phyloP scores from a whole-genome alignment of 352 stramenopile genomes.

The Pythium rishiriense region DNA sequence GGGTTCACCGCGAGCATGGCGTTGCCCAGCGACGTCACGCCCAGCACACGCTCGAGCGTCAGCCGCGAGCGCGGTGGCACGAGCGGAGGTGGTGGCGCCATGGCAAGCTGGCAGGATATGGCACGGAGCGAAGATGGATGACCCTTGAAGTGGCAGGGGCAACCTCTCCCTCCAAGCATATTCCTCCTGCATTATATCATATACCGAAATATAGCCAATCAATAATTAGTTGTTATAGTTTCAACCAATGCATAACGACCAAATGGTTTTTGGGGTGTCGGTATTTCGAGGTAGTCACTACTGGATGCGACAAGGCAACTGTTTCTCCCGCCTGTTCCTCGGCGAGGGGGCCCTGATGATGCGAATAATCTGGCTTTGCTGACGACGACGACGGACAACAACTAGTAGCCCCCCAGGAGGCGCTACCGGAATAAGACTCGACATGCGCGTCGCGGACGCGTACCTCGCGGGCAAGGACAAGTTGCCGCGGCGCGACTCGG shows the following conservation, averaged over 20 bases:
- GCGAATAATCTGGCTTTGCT: not conserved
- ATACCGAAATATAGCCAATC: constrained; percentile 14
- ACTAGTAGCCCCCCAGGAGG: not conserved
- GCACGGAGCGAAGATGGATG: too few species aligned
- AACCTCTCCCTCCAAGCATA: not conserved
- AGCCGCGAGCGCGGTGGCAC: constrained; percentile 40
- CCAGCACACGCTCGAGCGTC: constrained; percentile 83
- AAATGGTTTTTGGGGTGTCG: too few species aligned
- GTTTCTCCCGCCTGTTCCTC: not conserved
- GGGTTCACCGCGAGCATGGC: constrained; percentile 75
- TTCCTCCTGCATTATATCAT: not conserved
- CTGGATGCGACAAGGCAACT: constrained; percentile 7
- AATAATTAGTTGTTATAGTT: not conserved
- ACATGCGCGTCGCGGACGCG: constrained; percentile 17
- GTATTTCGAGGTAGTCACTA: too few species aligned
- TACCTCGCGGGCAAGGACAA: constrained; percentile 16
- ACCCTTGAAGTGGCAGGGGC: constrained; percentile 32
- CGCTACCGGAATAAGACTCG: not conserved
- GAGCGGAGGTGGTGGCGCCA: not conserved
- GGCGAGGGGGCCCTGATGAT: too few species aligned
- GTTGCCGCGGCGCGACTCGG: constrained; percentile 13
- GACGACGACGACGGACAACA: not conserved
- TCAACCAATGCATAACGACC: too few species aligned
- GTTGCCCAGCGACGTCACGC: constrained; percentile 74
- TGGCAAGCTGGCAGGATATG: too few species aligned